Base-by-base conservation (phyloP, 1,139 yeast species). In the Taphrina deformans region DNA sequence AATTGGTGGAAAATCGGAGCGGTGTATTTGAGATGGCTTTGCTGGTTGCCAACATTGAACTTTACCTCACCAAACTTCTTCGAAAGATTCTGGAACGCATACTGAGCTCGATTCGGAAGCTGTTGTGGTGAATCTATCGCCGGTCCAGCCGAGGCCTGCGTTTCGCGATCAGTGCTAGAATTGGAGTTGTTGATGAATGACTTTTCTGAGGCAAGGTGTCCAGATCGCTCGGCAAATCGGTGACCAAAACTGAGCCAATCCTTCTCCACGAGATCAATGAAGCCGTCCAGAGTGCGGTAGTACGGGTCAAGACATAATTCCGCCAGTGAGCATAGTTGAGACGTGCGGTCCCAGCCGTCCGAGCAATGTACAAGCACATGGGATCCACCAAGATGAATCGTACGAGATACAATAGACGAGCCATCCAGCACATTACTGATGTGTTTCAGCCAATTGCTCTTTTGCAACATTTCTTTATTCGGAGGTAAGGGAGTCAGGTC, bases 321-420 rank as follows among this genome's bases (percentile, higher is more conserved):
- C 51, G 92, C 85, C 67, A 93, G 77, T 2, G 97, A 88, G 9
- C 92, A 83, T 0, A 92, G 83, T 73, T 93, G 98, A 0, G 97
- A 85, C 0, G 99, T 95, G 67, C 99, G 80, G 74, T 93, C 99
- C 99, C 99, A 93, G 0, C 99, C 99, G 77, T 93, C 99, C 0
- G 97, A 91, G 74, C 99, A 93, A 76, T 93, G 99, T 10, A 95
- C 83, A 6, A 93, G 74, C 5, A 93, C 83, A 74, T 92, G 95
- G 14, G 96, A 88, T 68, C 87, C 85, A 73, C 90, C 89, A 71
- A 87, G 83, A 68, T 89, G 90, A 24, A 93, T 82, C 27, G 93
- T 88, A 71, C 89, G 87, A 41, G 88, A 84, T 60, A 93, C 83
- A 55, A 89, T 80, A 66, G 89, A 92, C 0, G 93, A 88, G 0